Evolutionary conservation across 2,329 filamentous ascomycete species (phyloP).

Genomic region (Apiospora pterosperma): DNA sequence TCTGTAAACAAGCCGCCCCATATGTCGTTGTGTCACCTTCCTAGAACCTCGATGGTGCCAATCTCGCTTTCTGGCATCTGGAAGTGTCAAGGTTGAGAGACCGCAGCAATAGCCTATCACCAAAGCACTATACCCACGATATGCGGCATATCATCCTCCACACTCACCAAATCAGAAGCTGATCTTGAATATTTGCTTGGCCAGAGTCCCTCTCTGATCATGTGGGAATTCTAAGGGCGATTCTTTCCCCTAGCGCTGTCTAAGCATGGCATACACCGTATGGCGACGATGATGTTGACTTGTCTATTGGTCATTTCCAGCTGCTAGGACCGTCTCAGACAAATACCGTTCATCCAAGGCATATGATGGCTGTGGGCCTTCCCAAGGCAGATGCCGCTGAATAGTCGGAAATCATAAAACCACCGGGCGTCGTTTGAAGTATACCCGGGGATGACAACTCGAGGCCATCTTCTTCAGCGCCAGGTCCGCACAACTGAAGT

Average conservation of each 20-base stretch:
- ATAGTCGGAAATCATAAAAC: conserved; percentile 4
- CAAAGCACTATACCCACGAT: too few relatives aligned
- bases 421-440: not conserved
- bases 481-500: conserved; percentile 4
- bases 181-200: rapidly evolving
- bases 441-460: not conserved
- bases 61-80: too few relatives aligned
- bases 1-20: not conserved
- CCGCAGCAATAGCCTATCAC: not conserved
- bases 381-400: too few relatives aligned
- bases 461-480: not conserved
- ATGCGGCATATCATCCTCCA: not conserved
- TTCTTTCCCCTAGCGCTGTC: too few relatives aligned
- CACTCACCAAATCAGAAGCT: not conserved
- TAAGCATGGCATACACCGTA: too few relatives aligned
- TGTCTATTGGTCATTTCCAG: too few relatives aligned
- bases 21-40: not conserved
- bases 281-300: too few relatives aligned
- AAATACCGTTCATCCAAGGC: too few relatives aligned
- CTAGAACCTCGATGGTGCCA: not conserved
- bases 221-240: not conserved
- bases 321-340: too few relatives aligned
- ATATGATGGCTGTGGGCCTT: too few relatives aligned
- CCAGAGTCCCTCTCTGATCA: not conserved
- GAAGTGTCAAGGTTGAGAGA: not conserved